A percentile compares a stretch with the other conserved stretches of the same genome.
These are phyloP conservation scores for Cladosporium oxysporum DNA, from an alignment of 2,329 filamentous ascomycete species.

Conservation along the genomic window DNA sequence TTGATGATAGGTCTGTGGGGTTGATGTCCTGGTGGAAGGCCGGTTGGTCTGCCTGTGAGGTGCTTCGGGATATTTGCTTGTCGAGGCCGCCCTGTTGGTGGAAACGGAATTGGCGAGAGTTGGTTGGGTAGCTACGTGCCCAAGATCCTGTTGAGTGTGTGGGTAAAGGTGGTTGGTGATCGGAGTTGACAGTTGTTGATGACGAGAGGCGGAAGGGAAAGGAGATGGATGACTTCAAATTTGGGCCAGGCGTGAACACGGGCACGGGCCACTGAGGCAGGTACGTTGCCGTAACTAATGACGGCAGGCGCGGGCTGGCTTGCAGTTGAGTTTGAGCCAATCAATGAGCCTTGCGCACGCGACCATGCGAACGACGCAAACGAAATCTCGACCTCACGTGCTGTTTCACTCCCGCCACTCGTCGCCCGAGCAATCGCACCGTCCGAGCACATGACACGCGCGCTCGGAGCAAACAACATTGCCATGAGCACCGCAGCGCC, in stretches of 20 bases:
- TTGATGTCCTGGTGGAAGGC: constrained; percentile 40
- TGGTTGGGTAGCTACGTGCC: constrained; percentile 54
- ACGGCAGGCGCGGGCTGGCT: constrained; percentile 21
- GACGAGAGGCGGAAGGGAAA: constrained; percentile 25
- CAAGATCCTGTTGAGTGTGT: constrained; percentile 33
- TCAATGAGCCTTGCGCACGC: constrained; percentile 7
- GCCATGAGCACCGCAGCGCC: neutral
- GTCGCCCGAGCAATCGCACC: neutral
- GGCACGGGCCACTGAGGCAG: constrained; percentile 1
- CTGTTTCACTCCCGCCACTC: neutral
- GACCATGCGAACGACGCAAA: constrained; percentile 13
- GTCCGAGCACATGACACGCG: neutral
- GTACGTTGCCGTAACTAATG: constrained; percentile 10
- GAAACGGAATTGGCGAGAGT: constrained; percentile 54
- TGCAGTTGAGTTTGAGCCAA: constrained; percentile 5
- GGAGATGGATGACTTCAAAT: constrained; percentile 22
- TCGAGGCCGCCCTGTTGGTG: constrained; percentile 35
- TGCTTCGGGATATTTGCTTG: constrained; percentile 18
- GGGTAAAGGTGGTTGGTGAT: constrained; percentile 26
- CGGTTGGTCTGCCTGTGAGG: constrained; percentile 38
- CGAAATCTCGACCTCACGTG: constrained; percentile 17
- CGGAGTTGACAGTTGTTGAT: constrained; percentile 30
- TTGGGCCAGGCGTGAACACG: constrained; percentile 15
- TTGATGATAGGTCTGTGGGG: constrained; percentile 54
- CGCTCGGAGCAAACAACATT: neutral